Evolutionary conservation across 495 filamentous ascomycete species (phyloP), one percentile per base, ranked within the genome.

Genomic region (Penicillium paxilli): DNA sequence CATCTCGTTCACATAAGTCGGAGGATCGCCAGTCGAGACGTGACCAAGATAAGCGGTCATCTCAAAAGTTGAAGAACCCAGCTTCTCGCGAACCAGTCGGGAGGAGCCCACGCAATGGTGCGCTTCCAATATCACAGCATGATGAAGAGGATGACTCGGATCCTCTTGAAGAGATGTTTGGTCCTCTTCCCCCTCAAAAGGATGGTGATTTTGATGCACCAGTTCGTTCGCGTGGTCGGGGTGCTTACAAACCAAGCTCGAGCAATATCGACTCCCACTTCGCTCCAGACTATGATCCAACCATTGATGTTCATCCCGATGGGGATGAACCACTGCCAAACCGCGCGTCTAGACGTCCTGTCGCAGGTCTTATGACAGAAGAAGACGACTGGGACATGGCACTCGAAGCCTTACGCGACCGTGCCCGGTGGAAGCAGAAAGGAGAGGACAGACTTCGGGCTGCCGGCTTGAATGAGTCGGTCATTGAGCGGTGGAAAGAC

Each of bases 221-320:
- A 19, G 63, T 89, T 25, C 79, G 75, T 21, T 75, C 80, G 30
- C 87, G 92, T n/a, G 94, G 94, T 3, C 83, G 94, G n/a, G 92
- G 93, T 22, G 74, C 79, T 20, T 78, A 80, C 53, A 76, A 69
- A 28, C 62, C 69, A 25, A 69, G 63, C 17, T 73, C 80, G 17
- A 87, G 87, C 41, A 85, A 79, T 9, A 94, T 97, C 57, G 92
- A 97, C 57, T 70, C 80, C 10, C 89, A 89, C 45, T 98, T 97
- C 64, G 81, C 84, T 0, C 63, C 81, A 0, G 77, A 80, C 60
- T 97, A 96, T 67, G 87, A 98, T 54, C 92, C 93, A 0, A 71
- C 74, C 1, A 67, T 75, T 2, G 94, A 98, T 54, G 73, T 90
- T 0, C 79, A 82, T n/a, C 70, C 72, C 1, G 76, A 75, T 52